A percentile compares a stretch with the other conserved stretches of the same genome.
phyloP scores from a whole-genome alignment of 2,329 filamentous ascomycete species.

The Xylariales sp. region DNA sequence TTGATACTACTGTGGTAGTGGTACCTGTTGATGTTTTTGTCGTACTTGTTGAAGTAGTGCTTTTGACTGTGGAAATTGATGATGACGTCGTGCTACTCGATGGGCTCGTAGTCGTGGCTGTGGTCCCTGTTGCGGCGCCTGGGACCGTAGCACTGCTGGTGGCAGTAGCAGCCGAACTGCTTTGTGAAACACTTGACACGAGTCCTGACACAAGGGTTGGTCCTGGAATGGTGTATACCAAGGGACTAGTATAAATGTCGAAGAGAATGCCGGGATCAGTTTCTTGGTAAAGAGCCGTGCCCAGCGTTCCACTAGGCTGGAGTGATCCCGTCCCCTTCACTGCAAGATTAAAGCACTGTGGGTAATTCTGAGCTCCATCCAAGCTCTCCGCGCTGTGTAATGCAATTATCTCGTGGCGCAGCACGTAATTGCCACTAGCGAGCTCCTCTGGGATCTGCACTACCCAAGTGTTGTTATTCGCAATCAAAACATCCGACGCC shows the following conservation, averaged over 20 bases:
- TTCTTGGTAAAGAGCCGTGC: slow-evolving; percentile 48
- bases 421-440: slow-evolving; percentile 43
- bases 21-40: too few species aligned
- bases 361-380: slow-evolving; percentile 44
- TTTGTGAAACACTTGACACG: slow-evolving; percentile 20
- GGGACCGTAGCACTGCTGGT: not conserved
- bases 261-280: slow-evolving; percentile 49
- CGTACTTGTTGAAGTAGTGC: too few species aligned
- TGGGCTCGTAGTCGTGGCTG: too few species aligned
- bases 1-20: too few species aligned
- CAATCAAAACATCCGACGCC: slow-evolving; percentile 40
- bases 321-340: slow-evolving; percentile 47
- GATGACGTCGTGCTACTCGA: too few species aligned
- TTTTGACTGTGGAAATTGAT: too few species aligned
- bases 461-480: slow-evolving; percentile 42
- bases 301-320: slow-evolving; percentile 40
- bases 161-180: slow-evolving; percentile 9
- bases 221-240: slow-evolving; percentile 21
- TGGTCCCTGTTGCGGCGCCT: too few species aligned
- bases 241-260: slow-evolving; percentile 45
- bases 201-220: slow-evolving; percentile 19
- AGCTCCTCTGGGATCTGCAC: slow-evolving; percentile 39
- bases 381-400: slow-evolving; percentile 34
- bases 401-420: slow-evolving; percentile 48
- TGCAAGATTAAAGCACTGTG: slow-evolving; percentile 53